phyloP scores from a whole-genome alignment of 768 basidiomycete species.

The Termitomyces sp. region DNA sequence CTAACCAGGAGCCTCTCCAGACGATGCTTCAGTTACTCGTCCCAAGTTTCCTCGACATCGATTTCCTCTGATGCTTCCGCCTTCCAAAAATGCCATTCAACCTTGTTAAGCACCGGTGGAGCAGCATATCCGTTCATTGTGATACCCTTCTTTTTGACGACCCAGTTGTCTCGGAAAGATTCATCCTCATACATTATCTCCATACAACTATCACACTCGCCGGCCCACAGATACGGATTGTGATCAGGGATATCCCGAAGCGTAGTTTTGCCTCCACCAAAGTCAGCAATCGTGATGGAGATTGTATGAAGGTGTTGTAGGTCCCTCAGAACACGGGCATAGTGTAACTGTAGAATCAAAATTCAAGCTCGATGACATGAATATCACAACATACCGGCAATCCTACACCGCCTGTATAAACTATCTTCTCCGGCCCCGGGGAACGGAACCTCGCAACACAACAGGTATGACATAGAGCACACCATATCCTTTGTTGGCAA shows the following conservation, averaged over 20 bases:
- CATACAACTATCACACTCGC: slow-evolving; percentile 32
- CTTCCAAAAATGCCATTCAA: slow-evolving; percentile 25
- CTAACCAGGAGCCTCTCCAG: slow-evolving; percentile 1
- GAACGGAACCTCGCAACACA: slow-evolving; percentile 19
- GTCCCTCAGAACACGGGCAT: slow-evolving; percentile 20
- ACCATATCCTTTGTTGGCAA: slow-evolving; percentile 24
- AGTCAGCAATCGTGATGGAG: slow-evolving; percentile 23
- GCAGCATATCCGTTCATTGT: slow-evolving; percentile 14
- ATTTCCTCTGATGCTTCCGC: slow-evolving; percentile 12
- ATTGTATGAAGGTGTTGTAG: slow-evolving; percentile 23
- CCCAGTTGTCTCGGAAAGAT: slow-evolving; percentile 22
- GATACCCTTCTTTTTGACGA: slow-evolving; percentile 23
- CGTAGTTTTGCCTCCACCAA: slow-evolving; percentile 14
- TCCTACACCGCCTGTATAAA: slow-evolving; percentile 27
- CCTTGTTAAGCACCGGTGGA: slow-evolving; percentile 22
- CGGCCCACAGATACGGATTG: slow-evolving; percentile 24
- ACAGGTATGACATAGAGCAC: slow-evolving; percentile 29
- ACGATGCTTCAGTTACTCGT: slow-evolving; percentile 4
- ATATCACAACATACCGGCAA: slow-evolving; percentile 23
- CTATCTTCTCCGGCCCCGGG: slow-evolving; percentile 18
- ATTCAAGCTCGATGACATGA: not conserved
- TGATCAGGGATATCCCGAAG: slow-evolving; percentile 14
- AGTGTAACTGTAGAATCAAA: slow-evolving; percentile 22
- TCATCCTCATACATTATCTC: slow-evolving; percentile 27
- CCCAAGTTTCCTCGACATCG: slow-evolving; percentile 12